A percentile compares a stretch with the other conserved stretches of the same genome.
These are phyloP conservation scores for Trichoderma afroharzianum DNA, from an alignment of 2,329 filamentous ascomycete genomes.

Conservation along the genomic window DNA sequence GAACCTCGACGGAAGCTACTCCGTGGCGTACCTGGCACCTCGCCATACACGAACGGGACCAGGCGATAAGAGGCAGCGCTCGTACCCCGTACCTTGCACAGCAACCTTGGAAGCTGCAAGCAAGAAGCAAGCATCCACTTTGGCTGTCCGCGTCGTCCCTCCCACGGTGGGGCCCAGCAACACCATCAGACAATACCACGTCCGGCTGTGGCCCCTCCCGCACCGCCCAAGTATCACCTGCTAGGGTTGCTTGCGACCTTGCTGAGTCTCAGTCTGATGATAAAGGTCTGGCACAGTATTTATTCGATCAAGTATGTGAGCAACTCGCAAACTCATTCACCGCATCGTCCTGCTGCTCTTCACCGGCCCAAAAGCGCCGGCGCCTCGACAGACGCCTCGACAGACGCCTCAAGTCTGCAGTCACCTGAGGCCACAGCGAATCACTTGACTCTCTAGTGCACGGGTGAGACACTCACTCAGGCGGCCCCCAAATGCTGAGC, in stretches of 20 bases:
- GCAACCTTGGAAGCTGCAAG: neutral
- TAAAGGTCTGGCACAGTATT: neutral
- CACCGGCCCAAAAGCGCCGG: neutral
- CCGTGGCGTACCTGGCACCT: neutral
- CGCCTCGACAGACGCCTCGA: neutral
- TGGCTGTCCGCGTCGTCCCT: neutral
- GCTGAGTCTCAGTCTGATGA: neutral
- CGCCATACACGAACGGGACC: neutral
- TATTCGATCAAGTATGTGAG: neutral
- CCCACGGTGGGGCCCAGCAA: neutral
- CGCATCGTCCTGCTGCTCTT: neutral
- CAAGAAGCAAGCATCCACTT: neutral
- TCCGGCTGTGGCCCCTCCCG: neutral
- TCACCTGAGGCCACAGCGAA: slow-evolving; percentile 9
- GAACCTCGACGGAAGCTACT: neutral
- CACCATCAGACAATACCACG: neutral
- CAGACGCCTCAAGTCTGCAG: neutral
- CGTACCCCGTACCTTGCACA: neutral
- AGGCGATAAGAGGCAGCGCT: neutral
- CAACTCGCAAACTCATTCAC: neutral
- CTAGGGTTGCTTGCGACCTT: neutral
- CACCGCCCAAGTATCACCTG: neutral
- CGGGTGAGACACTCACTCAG: slow-evolving; percentile 8
- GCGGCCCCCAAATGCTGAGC: neutral
- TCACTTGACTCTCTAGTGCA: slow-evolving; percentile 14